Evolutionary conservation across 345 rosid species (phyloP).

Genomic region (Camelina hispida): DNA sequence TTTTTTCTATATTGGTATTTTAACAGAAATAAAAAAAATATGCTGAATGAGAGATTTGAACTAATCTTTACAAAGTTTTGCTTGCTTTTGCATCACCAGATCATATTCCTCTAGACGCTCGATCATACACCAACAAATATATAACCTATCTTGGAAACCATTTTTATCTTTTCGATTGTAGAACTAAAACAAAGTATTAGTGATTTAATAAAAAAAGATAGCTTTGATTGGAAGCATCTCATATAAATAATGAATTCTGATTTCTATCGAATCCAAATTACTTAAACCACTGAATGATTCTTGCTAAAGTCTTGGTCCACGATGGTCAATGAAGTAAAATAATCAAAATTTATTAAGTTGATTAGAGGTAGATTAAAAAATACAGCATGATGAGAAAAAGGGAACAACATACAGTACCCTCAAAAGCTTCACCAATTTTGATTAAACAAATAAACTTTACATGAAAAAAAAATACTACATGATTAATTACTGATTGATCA

Average conservation of each 20-base stretch:
- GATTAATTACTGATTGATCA: constrained; percentile 46
- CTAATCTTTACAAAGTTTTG: neutral
- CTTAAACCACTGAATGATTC: neutral
- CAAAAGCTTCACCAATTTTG: constrained; percentile 37
- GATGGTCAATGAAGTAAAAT: neutral
- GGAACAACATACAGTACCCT: constrained; percentile 10
- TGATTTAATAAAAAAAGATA: neutral
- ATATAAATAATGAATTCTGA: neutral
- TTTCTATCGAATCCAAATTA: neutral
- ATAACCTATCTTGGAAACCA: neutral
- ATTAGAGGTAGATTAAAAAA: neutral
- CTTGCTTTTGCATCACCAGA: neutral
- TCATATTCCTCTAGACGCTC: neutral
- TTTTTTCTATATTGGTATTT: neutral
- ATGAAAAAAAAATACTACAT: constrained; percentile 32
- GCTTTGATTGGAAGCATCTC: neutral
- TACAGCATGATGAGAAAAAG: constrained; percentile 11
- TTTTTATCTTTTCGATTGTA: neutral
- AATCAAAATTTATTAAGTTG: constrained; percentile 14
- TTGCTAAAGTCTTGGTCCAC: constrained; percentile 10
- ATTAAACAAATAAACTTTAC: constrained; percentile 16
- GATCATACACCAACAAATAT: neutral
- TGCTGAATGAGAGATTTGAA: neutral
- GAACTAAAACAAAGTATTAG: neutral
- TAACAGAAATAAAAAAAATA: neutral